Percentiles rank a stretch among this genome's conserved stretches.
phyloP scores from a whole-genome alignment of 192 early-diverging fungal species.

The Gamsiella multidivaricata region DNA sequence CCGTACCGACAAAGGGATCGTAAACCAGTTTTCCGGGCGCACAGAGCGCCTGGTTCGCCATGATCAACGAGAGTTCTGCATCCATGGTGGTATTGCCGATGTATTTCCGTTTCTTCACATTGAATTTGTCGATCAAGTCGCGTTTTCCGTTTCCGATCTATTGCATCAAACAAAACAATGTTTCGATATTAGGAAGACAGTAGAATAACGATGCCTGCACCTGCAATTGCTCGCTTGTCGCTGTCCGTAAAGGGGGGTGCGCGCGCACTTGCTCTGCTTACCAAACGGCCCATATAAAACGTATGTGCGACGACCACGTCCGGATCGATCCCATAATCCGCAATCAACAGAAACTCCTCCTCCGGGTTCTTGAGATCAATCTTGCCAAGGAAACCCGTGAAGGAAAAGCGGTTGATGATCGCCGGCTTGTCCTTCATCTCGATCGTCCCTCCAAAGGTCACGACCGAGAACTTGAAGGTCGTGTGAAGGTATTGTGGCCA shows the following conservation, averaged over 20 bases:
- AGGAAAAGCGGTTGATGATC: conserved; percentile 87
- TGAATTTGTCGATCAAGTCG: conserved; percentile 81
- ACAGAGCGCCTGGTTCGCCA: conserved; percentile 95
- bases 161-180: not conserved
- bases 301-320: conserved; percentile 42
- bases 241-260: too few relatives aligned
- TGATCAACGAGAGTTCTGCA: conserved; percentile 94
- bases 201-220: too few relatives aligned
- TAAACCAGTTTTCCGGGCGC: conserved; percentile 81
- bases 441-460: conserved; percentile 80
- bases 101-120: conserved; percentile 95
- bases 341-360: conserved; percentile 77
- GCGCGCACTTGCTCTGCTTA: too few relatives aligned
- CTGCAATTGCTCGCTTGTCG: too few relatives aligned
- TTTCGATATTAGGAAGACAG: too few relatives aligned
- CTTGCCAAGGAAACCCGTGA: conserved; percentile 83
- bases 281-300: conserved; percentile 79
- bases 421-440: conserved; percentile 77
- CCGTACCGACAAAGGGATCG: conserved; percentile 98
- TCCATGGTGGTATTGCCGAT: conserved; percentile 98
- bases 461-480: conserved; percentile 83
- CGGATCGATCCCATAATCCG: conserved; percentile 78
- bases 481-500: conserved; percentile 63
- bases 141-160: conserved; percentile 78
- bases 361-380: conserved; percentile 88